Percentiles rank a stretch among this genome's conserved stretches.
phyloP scores from a whole-genome alignment of 148 eudicot species.

The Suaeda aralocaspica region DNA sequence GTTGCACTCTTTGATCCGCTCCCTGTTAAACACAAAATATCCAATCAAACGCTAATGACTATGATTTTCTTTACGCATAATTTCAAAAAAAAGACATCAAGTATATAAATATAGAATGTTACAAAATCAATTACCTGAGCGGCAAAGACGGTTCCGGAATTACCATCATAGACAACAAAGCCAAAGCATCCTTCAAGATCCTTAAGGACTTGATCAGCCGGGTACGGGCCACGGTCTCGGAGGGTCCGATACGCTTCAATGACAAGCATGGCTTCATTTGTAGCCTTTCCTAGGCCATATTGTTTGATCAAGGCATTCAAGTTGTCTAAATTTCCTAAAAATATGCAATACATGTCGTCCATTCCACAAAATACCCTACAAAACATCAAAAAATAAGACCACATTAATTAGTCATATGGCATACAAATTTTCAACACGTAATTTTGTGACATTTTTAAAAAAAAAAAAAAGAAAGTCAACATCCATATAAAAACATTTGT shows the following conservation, averaged over 20 bases:
- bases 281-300: conserved; percentile 62
- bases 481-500: too few species aligned
- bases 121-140: conserved; percentile 45
- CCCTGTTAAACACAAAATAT: conserved; percentile 37
- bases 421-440: too few species aligned
- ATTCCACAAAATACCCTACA: conserved; percentile 61
- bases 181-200: conserved; percentile 86
- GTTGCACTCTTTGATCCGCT: conserved; percentile 53
- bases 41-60: too few species aligned
- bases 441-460: too few species aligned
- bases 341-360: conserved; percentile 75
- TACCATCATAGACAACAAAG: conserved; percentile 67
- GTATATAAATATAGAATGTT: background rate
- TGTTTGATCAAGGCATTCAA: conserved; percentile 57
- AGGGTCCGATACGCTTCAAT: conserved; percentile 82
- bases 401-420: too few species aligned
- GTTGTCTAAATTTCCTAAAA: conserved; percentile 63
- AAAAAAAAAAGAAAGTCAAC: too few species aligned
- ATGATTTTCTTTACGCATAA: too few species aligned
- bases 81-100: background rate
- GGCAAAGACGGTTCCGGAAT: conserved; percentile 60
- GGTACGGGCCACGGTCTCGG: conserved; percentile 86
- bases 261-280: conserved; percentile 68
- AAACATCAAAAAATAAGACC: background rate
- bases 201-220: conserved; percentile 72